phyloP scores from a whole-genome alignment of 2,329 filamentous ascomycete genomes.

The Trichoderma citrinoviride region DNA sequence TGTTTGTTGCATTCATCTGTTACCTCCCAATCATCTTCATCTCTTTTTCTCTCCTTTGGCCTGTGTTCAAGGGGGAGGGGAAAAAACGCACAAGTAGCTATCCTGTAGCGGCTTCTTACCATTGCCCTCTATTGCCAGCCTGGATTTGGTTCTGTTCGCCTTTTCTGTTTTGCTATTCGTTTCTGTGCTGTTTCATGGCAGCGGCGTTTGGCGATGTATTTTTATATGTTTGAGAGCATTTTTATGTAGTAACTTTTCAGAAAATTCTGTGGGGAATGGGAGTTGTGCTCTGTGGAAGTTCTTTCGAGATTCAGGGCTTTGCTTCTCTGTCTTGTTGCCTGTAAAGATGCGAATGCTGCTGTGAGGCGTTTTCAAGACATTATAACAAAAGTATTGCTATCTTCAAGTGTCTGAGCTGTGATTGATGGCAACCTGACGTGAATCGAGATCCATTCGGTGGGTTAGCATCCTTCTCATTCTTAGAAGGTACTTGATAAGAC shows the following conservation, averaged over 20 bases:
- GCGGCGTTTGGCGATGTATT: slow-evolving; percentile 30
- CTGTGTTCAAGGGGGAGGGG: slow-evolving; percentile 12
- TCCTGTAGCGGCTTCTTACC: slow-evolving; percentile 23
- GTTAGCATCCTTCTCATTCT: too few species aligned
- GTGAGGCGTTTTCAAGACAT: too few species aligned
- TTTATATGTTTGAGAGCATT: slow-evolving; percentile 32
- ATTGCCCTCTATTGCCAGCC: slow-evolving; percentile 27
- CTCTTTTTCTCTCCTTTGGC: slow-evolving; percentile 21
- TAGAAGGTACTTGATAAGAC: too few species aligned
- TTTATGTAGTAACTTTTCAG: slow-evolving; percentile 32
- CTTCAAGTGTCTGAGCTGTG: too few species aligned
- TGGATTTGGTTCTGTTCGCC: slow-evolving; percentile 20
- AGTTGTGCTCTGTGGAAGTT: slow-evolving; percentile 11
- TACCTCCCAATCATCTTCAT: neutral
- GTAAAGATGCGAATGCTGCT: too few species aligned
- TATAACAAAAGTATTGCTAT: too few species aligned
- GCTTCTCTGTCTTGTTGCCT: neutral
- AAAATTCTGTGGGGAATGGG: slow-evolving; percentile 23
- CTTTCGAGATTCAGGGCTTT: neutral
- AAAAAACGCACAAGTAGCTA: slow-evolving; percentile 18
- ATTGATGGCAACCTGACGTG: too few species aligned
- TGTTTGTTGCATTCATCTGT: too few species aligned
- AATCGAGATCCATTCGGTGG: too few species aligned
- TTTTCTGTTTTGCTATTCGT: neutral
- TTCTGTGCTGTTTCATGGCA: slow-evolving; percentile 34